phyloP scores from a whole-genome alignment of 768 basidiomycete species.

The Termitomyces sp. region DNA sequence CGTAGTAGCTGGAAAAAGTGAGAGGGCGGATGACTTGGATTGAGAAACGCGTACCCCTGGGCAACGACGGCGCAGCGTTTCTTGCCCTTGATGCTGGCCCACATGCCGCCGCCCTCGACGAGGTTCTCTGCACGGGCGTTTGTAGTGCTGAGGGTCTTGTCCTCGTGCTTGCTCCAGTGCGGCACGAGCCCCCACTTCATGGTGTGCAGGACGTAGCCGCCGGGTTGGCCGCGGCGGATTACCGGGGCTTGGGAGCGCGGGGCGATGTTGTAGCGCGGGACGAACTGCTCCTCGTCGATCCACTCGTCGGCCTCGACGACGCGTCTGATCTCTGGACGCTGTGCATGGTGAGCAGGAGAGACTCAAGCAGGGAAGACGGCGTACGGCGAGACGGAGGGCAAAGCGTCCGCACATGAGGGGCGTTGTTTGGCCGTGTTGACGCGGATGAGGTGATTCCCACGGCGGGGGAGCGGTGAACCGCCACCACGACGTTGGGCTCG shows the following conservation, averaged over 20 bases:
- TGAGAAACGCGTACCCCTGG: slow-evolving; percentile 43
- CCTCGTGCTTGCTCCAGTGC: slow-evolving; percentile 75
- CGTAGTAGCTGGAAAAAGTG: slow-evolving; percentile 65
- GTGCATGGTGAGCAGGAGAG: slow-evolving; percentile 3
- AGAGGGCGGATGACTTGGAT: not conserved
- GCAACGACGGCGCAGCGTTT: slow-evolving; percentile 84
- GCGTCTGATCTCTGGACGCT: slow-evolving; percentile 40
- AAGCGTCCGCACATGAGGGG: slow-evolving; percentile 60
- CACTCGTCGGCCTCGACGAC: slow-evolving; percentile 49
- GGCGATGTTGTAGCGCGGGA: slow-evolving; percentile 77
- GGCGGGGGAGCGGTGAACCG: slow-evolving; percentile 7
- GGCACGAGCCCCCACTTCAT: slow-evolving; percentile 93
- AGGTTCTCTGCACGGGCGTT: slow-evolving; percentile 88
- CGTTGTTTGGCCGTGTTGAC: slow-evolving; percentile 8
- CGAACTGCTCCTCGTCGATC: slow-evolving; percentile 53
- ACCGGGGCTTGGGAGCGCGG: slow-evolving; percentile 79
- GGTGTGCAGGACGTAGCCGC: slow-evolving; percentile 58
- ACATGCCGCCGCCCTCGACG: slow-evolving; percentile 72
- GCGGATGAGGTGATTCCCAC: slow-evolving; percentile 4
- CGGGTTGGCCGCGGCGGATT: slow-evolving; percentile 39
- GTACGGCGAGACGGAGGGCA: slow-evolving; percentile 44
- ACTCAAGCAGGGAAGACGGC: slow-evolving; percentile 5
- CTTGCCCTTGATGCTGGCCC: slow-evolving; percentile 75
- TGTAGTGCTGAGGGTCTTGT: slow-evolving; percentile 72
- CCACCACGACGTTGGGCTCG: slow-evolving; percentile 12